These are phyloP conservation scores for Teratosphaeria pseudoeucalypti DNA, from an alignment of 2,329 filamentous ascomycete species.

Conservation along the genomic window DNA sequence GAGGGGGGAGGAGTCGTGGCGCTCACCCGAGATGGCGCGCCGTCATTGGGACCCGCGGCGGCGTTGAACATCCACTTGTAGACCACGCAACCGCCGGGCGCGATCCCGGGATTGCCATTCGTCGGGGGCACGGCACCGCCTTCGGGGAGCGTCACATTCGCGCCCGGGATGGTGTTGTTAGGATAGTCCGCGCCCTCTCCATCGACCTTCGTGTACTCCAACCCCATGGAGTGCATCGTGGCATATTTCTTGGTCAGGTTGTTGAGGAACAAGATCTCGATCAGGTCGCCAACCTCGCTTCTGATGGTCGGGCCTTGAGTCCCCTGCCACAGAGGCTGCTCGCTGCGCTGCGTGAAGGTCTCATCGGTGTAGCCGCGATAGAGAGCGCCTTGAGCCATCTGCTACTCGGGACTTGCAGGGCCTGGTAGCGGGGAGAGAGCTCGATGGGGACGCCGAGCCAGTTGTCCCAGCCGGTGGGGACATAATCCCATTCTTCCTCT, in stretches of 20 bases:
- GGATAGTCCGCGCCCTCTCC: slow-evolving; percentile 16
- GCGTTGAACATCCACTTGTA: slow-evolving; percentile 19
- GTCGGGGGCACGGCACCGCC: slow-evolving; percentile 13
- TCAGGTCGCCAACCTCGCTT: slow-evolving; percentile 19
- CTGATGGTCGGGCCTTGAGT: slow-evolving; percentile 17
- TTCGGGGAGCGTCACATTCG: slow-evolving; percentile 5
- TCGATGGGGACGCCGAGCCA: slow-evolving; percentile 19
- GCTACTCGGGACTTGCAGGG: slow-evolving; percentile 9
- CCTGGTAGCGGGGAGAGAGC: slow-evolving; percentile 10
- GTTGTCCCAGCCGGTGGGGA: slow-evolving; percentile 19
- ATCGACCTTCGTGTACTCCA: slow-evolving; percentile 11
- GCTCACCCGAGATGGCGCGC: slow-evolving; percentile 6
- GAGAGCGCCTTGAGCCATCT: slow-evolving; percentile 22
- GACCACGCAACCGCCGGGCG: slow-evolving; percentile 15
- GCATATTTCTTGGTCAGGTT: slow-evolving; percentile 15
- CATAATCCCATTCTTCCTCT: slow-evolving; percentile 18
- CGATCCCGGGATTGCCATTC: slow-evolving; percentile 1
- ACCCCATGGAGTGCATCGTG: slow-evolving; percentile 20
- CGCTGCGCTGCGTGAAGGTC: slow-evolving; percentile 12
- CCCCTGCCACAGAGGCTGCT: slow-evolving; percentile 20
- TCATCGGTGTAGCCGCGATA: slow-evolving; percentile 24
- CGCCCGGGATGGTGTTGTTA: slow-evolving; percentile 12
- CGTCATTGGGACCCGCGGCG: slow-evolving; percentile 7
- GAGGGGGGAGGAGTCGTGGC: neutral
- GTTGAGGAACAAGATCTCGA: slow-evolving; percentile 22